phyloP scores from a whole-genome alignment of 176 grass and related monocot genomes.

The bread wheat (Triticum aestivum) region IWGSC_CS_RefSeq_v2.1 NC_057799.1:587262612-587263111 shows the following conservation, averaged over 20 bases:
- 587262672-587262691: slow-evolving; percentile 14
- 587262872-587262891: slow-evolving; percentile 35
- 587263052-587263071: slow-evolving; percentile 29
- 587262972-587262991: slow-evolving; percentile 29
- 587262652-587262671: slow-evolving; percentile 56
- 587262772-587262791: slow-evolving; percentile 79
- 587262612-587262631: slow-evolving; percentile 95
- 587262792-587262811: slow-evolving; percentile 87
- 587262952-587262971: slow-evolving; percentile 2
- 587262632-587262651: slow-evolving; percentile 83
- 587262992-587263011: slow-evolving; percentile 28
- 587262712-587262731: slow-evolving; percentile 29
- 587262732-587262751: slow-evolving; percentile 77
- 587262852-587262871: slow-evolving; percentile 63
- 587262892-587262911: slow-evolving; percentile 47
- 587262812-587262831: slow-evolving; percentile 75
- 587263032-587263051: slow-evolving; percentile 31
- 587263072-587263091: slow-evolving; percentile 45
- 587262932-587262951: slow-evolving; percentile 21
- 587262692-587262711: background rate
- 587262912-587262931: slow-evolving; percentile 40
- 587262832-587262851: slow-evolving; percentile 64
- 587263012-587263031: slow-evolving; percentile 45
- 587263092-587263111: slow-evolving; percentile 30
- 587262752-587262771: slow-evolving; percentile 94